These are phyloP conservation scores for Lactifluus volemus DNA, from an alignment of 768 basidiomycete genomes.

Conservation along the genomic window DNA sequence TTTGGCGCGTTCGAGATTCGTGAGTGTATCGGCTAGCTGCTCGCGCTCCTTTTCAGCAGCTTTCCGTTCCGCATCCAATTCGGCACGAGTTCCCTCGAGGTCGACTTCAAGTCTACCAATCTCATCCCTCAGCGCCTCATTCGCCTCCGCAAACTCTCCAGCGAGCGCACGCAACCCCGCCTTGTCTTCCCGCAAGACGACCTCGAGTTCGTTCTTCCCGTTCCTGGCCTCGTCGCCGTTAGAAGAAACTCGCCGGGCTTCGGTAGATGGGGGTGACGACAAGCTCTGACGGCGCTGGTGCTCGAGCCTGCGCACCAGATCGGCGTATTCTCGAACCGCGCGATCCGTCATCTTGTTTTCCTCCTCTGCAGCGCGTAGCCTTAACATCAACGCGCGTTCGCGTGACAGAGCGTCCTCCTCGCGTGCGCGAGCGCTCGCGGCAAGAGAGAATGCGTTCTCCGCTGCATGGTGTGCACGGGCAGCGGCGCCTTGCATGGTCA, in stretches of 20 bases:
- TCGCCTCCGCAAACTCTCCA: conserved; percentile 40
- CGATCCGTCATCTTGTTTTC: conserved; percentile 53
- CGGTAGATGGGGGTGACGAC: conserved; percentile 14
- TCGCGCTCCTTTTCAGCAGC: conserved; percentile 34
- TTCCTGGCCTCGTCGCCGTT: conserved; percentile 12
- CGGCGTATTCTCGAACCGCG: conserved; percentile 66
- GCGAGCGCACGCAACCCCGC: conserved; percentile 40
- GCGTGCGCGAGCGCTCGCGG: conserved; percentile 41
- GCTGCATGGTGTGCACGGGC: conserved; percentile 33
- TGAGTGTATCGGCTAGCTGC: conserved; percentile 37
- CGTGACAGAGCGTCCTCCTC: conserved; percentile 44
- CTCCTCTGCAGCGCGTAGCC: conserved; percentile 43
- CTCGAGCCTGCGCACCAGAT: conserved; percentile 60
- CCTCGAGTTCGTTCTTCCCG: conserved; percentile 15
- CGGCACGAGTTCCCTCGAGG: conserved; percentile 33
- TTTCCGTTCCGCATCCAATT: conserved; percentile 42
- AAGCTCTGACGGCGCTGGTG: conserved; percentile 37
- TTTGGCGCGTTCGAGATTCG: conserved; percentile 46
- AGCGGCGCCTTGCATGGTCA: conserved; percentile 35
- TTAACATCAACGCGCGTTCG: conserved; percentile 42
- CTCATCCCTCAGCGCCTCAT: conserved; percentile 37
- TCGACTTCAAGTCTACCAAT: conserved; percentile 38
- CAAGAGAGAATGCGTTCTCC: conserved; percentile 48
- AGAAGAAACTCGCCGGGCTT: background rate
- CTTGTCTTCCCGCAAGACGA: conserved; percentile 39